These are phyloP conservation scores for Gaultheria prostrata DNA, from an alignment of 148 eudicot species.

Conservation along the genomic window DNA sequence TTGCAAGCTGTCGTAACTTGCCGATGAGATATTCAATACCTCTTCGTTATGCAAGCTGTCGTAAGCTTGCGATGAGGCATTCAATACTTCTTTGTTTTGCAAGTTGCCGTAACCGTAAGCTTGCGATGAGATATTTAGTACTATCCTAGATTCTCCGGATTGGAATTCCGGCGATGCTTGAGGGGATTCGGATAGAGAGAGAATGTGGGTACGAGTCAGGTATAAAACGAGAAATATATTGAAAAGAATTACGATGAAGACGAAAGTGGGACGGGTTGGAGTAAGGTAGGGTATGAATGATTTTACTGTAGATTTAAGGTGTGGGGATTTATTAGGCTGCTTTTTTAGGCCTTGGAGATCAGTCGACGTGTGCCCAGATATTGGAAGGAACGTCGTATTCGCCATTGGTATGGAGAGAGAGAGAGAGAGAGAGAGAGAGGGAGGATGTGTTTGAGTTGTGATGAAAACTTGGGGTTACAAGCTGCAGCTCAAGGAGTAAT, in stretches of 20 bases:
- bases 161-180: neutral
- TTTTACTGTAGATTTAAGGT: neutral
- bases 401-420: too few relatives aligned
- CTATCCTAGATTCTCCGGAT: neutral
- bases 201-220: slow-evolving; percentile 15
- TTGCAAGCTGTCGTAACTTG: too few relatives aligned
- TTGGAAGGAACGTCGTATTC: neutral
- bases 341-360: neutral
- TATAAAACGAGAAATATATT: neutral
- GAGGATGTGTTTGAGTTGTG: too few relatives aligned
- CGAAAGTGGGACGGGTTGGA: neutral
- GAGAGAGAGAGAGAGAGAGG: neutral
- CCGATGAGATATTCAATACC: too few relatives aligned
- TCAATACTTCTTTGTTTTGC: neutral
- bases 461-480: too few relatives aligned
- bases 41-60: too few relatives aligned
- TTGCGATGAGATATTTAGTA: neutral
- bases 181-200: slow-evolving; percentile 5
- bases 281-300: neutral
- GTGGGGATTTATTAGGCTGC: neutral
- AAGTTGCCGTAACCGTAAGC: neutral
- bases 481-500: too few relatives aligned
- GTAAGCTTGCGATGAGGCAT: too few relatives aligned
- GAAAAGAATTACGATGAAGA: neutral
- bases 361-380: neutral